Evolutionary conservation across 169 alveolate genomes (phyloP).

Genomic region (Plasmodium knowlesi): DNA sequence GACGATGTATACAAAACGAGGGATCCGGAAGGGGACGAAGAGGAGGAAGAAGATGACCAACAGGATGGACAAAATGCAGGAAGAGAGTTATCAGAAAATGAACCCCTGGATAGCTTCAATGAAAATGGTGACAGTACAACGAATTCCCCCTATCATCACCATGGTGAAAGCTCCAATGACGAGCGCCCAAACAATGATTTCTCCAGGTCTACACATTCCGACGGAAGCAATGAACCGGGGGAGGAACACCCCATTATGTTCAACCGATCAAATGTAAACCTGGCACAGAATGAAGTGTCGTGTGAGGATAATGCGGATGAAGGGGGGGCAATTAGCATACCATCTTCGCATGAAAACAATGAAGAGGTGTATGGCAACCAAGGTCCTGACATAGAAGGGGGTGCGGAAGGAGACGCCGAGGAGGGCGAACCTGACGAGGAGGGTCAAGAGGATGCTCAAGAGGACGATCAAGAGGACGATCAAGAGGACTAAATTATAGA

Average conservation of each 20-base stretch:
- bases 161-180: background rate
- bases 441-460: background rate
- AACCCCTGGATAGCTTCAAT: background rate
- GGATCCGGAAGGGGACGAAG: background rate
- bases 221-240: background rate
- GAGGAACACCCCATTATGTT: background rate
- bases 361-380: background rate
- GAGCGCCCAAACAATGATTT: background rate
- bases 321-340: constrained; percentile 29
- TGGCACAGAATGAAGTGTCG: background rate
- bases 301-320: background rate
- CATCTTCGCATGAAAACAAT: constrained; percentile 27
- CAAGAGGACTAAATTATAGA: background rate
- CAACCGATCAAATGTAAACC: background rate
- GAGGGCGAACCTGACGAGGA: background rate
- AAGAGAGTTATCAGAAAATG: background rate
- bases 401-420: background rate
- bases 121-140: background rate
- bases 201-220: background rate
- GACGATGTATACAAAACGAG: constrained; percentile 2
- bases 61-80: background rate
- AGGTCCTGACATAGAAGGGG: background rate
- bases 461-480: background rate
- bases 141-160: background rate
- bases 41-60: background rate